These are phyloP conservation scores for Tolypocladium album DNA, from an alignment of 2,329 filamentous ascomycete genomes.

Conservation along the genomic window DNA sequence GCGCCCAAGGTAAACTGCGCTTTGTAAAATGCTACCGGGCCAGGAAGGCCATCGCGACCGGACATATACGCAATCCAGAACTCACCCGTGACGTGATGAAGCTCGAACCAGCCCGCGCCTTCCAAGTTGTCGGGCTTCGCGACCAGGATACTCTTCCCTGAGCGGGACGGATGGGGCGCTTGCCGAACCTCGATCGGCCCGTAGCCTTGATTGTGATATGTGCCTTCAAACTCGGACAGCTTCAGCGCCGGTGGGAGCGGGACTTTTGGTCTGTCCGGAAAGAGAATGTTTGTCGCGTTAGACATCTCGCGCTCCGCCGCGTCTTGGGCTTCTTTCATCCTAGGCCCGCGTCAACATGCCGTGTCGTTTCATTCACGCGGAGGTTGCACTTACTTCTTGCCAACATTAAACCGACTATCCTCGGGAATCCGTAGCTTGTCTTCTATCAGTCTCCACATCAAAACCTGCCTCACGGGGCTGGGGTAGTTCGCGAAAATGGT, in stretches of 20 bases:
- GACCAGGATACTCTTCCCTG: constrained; percentile 10
- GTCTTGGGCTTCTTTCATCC: background rate
- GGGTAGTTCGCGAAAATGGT: constrained; percentile 24
- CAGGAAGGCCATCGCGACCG: background rate
- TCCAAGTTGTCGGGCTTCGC: constrained; percentile 10
- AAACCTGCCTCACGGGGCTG: constrained; percentile 16
- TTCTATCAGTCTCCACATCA: constrained; percentile 18
- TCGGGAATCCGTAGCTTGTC: constrained; percentile 15
- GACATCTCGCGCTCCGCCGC: constrained; percentile 11
- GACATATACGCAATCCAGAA: constrained; percentile 12
- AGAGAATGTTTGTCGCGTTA: constrained; percentile 21
- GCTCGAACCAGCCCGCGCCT: constrained; percentile 9
- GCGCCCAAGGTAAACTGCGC: constrained; percentile 4
- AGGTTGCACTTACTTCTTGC: constrained; percentile 3
- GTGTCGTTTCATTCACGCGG: no score
- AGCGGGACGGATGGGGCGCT: constrained; percentile 4
- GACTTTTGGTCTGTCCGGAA: constrained; percentile 23
- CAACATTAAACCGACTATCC: constrained; percentile 9
- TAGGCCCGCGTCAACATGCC: background rate
- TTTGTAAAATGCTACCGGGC: background rate
- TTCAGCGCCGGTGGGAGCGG: constrained; percentile 21
- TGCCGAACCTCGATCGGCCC: constrained; percentile 10
- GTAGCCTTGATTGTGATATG: constrained; percentile 33
- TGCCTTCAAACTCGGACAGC: constrained; percentile 23
- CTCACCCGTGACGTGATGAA: constrained; percentile 17